These are phyloP conservation scores for Globisporangium echinulatum DNA, from an alignment of 352 stramenopile species.

Conservation along the genomic window DNA sequence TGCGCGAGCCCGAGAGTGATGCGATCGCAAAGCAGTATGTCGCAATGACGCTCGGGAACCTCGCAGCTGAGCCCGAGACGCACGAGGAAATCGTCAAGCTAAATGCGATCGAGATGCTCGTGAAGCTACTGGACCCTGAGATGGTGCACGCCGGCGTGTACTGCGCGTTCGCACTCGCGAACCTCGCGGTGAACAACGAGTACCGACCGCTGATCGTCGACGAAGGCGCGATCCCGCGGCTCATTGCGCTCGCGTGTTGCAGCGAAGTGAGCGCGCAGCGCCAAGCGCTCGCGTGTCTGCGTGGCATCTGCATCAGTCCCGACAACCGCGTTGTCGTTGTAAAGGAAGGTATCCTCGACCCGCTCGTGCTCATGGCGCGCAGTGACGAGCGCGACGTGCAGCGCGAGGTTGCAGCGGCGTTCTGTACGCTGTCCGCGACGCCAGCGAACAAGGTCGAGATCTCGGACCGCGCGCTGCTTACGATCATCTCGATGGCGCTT, in stretches of 20 bases:
- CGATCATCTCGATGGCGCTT: constrained; percentile 93
- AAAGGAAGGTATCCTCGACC: constrained; percentile 93
- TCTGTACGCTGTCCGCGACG: constrained; percentile 94
- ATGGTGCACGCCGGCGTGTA: constrained; percentile 85
- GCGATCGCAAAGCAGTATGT: constrained; percentile 93
- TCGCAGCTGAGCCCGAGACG: constrained; percentile 91
- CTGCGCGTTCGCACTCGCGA: constrained; percentile 91
- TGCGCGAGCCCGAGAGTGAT: constrained; percentile 84
- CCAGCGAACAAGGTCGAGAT: constrained; percentile 96
- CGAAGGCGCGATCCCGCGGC: constrained; percentile 88
- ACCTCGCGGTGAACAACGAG: constrained; percentile 92
- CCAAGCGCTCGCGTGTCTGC: constrained; percentile 88
- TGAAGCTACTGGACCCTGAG: constrained; percentile 89
- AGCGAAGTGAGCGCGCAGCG: constrained; percentile 91
- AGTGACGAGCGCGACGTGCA: constrained; percentile 90
- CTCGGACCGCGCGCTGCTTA: constrained; percentile 90
- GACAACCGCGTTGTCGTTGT: constrained; percentile 87
- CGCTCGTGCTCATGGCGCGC: constrained; percentile 93
- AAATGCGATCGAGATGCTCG: constrained; percentile 82
- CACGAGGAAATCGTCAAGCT: constrained; percentile 94
- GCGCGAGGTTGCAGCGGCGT: constrained; percentile 87
- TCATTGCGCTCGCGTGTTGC: constrained; percentile 93
- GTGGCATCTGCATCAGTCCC: constrained; percentile 90
- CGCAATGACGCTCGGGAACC: constrained; percentile 94
- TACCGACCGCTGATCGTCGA: constrained; percentile 91